These are phyloP conservation scores for Iodosphaeria phyllophila DNA, from an alignment of 2,329 filamentous ascomycete species.

Conservation along the genomic window DNA sequence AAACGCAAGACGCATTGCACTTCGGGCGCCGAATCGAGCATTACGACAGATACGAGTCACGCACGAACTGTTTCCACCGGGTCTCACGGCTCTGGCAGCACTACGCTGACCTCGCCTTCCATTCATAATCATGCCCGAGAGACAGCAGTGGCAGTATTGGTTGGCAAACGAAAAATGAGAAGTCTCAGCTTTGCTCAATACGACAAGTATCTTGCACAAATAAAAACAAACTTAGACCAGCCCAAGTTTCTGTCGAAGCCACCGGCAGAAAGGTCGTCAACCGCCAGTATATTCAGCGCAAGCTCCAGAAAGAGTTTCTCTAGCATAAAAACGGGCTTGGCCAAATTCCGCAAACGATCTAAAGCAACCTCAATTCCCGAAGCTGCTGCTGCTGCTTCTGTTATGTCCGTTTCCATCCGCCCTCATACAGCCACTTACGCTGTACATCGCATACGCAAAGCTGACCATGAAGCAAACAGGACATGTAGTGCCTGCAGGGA, in stretches of 20 bases:
- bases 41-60: conserved; percentile 20
- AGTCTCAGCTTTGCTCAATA: conserved; percentile 29
- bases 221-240: conserved; percentile 23
- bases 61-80: conserved; percentile 24
- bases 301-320: conserved; percentile 25
- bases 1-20: too few species aligned
- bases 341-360: conserved; percentile 22
- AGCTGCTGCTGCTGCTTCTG: too few species aligned
- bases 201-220: conserved; percentile 28
- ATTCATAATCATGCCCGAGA: too few species aligned
- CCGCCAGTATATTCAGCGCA: conserved; percentile 24
- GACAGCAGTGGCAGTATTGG: conserved; percentile 7
- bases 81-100: conserved; percentile 19
- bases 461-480: conserved; percentile 15
- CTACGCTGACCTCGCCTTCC: conserved; percentile 22
- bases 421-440: neutral
- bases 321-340: conserved; percentile 24
- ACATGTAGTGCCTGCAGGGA: conserved; percentile 38
- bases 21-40: conserved; percentile 19
- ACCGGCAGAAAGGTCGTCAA: conserved; percentile 10
- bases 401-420: conserved; percentile 8
- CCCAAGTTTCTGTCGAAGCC: conserved; percentile 19
- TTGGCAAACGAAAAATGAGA: conserved; percentile 6
- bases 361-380: conserved; percentile 16
- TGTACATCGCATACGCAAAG: neutral